Conservation (phyloP, 108 stramenopile genomes). For the Nannochloropsis oceanica region DNA sequence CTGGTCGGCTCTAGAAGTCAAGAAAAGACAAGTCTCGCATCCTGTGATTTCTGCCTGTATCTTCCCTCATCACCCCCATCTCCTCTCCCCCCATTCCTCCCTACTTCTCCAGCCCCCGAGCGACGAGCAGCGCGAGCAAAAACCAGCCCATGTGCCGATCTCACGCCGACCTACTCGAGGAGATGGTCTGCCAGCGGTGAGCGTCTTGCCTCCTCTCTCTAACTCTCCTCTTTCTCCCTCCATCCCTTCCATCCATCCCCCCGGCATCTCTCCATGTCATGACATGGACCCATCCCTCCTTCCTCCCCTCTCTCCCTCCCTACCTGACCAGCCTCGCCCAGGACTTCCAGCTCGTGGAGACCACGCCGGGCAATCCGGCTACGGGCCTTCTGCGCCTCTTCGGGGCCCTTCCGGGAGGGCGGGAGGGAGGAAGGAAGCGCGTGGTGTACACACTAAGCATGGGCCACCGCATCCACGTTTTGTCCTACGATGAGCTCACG, state of each 20-base stretch:
- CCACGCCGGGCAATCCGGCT: background rate
- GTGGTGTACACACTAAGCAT: conserved; percentile 48
- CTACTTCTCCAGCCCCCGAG: too few species aligned
- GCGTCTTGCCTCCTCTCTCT: conserved; percentile 64
- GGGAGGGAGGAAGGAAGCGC: background rate
- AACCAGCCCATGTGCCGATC: background rate
- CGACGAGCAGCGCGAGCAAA: too few species aligned
- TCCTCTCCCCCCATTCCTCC: too few species aligned
- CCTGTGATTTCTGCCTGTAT: too few species aligned
- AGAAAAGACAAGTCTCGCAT: too few species aligned
- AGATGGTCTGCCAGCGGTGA: conserved; percentile 69
- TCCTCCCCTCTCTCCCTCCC: background rate
- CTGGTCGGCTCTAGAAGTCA: too few species aligned
- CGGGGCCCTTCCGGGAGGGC: background rate
- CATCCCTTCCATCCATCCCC: too few species aligned
- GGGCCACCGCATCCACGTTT: conserved; percentile 63
- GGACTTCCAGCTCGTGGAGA: conserved; percentile 25
- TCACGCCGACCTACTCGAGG: conserved; percentile 59
- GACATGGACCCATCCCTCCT: background rate
- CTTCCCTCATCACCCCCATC: too few species aligned
- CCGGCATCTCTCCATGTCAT: background rate
- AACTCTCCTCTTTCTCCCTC: conserved; percentile 10
- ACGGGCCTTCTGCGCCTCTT: background rate
- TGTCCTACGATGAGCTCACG: conserved; percentile 49
- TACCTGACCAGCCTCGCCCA: background rate